phyloP scores from a whole-genome alignment of 176 grass and related monocot species.

The Stipa capillata region DNA sequence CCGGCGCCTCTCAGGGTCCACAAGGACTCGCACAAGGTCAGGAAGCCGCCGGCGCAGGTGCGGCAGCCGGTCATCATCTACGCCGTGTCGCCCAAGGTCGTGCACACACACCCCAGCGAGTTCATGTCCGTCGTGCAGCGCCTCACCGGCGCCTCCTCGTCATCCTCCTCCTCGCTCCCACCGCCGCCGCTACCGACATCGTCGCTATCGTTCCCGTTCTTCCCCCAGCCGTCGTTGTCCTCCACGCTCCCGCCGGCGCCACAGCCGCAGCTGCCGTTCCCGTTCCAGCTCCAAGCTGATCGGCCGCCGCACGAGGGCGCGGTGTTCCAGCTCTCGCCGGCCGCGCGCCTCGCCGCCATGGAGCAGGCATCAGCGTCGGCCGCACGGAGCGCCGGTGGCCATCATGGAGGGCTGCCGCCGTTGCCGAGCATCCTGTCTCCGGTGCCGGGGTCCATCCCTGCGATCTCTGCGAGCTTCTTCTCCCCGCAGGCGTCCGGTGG shows the following conservation, averaged over 20 bases:
- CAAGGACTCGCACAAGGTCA: constrained; percentile 40
- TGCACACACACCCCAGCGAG: constrained; percentile 39
- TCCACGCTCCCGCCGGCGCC: not conserved
- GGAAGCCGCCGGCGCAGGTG: constrained; percentile 25
- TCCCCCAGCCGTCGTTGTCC: not conserved
- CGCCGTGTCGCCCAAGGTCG: constrained; percentile 50
- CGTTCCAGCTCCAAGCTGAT: not conserved
- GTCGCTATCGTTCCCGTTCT: not conserved
- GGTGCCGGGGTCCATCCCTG: constrained; percentile 10
- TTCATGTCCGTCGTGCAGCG: constrained; percentile 75
- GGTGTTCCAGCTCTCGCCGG: not conserved
- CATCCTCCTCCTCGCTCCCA: not conserved
- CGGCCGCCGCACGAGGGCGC: not conserved
- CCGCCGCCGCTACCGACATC: not conserved
- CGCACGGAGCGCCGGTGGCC: not conserved
- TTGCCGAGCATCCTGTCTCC: constrained; percentile 31
- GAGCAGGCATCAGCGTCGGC: not conserved
- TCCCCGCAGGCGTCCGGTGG: constrained; percentile 3
- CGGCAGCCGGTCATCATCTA: constrained; percentile 58
- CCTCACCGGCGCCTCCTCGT: constrained; percentile 36
- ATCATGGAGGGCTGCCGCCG: not conserved
- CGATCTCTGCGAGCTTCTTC: constrained; percentile 25
- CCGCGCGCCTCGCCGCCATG: constrained; percentile 26
- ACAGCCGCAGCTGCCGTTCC: not conserved
- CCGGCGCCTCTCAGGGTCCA: constrained; percentile 41